Evolutionary conservation across 2,329 filamentous ascomycete genomes (phyloP).

Genomic region (Sarocladium kiliense): DNA sequence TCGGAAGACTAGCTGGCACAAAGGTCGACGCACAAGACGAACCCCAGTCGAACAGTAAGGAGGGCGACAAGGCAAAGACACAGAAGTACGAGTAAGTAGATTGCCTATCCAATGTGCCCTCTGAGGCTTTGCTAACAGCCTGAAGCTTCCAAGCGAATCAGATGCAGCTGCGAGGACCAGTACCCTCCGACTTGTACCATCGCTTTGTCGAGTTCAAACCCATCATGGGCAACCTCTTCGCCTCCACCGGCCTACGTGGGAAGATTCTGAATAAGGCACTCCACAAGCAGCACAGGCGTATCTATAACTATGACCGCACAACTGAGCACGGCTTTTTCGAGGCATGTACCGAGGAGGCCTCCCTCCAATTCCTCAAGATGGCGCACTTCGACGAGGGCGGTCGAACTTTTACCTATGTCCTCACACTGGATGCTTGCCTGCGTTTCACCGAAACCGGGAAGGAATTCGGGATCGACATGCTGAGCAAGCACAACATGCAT

Average conservation of each 20-base stretch:
- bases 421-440: conserved; percentile 80
- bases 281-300: conserved; percentile 81
- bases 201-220: conserved; percentile 91
- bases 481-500: conserved; percentile 97
- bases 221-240: conserved; percentile 87
- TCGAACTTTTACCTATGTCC: conserved; percentile 84
- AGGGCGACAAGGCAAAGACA: conserved; percentile 41
- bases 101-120: not conserved
- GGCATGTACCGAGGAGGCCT: conserved; percentile 63
- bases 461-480: conserved; percentile 87
- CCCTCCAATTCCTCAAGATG: conserved; percentile 77
- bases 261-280: conserved; percentile 77
- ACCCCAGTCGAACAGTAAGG: conserved; percentile 11
- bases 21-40: conserved; percentile 60
- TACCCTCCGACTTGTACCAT: conserved; percentile 77
- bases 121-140: not conserved
- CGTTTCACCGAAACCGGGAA: conserved; percentile 95
- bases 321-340: conserved; percentile 69
- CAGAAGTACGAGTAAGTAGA: conserved; percentile 71
- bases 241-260: conserved; percentile 69
- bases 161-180: conserved; percentile 79
- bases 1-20: conserved; percentile 72
- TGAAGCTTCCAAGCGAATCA: conserved; percentile 86
- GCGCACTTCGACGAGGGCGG: conserved; percentile 82
- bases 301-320: conserved; percentile 80